Evolutionary conservation across 2,329 filamentous ascomycete genomes (phyloP), one percentile per base, ranked within the genome.

Genomic region (Penicillium sp.): DNA sequence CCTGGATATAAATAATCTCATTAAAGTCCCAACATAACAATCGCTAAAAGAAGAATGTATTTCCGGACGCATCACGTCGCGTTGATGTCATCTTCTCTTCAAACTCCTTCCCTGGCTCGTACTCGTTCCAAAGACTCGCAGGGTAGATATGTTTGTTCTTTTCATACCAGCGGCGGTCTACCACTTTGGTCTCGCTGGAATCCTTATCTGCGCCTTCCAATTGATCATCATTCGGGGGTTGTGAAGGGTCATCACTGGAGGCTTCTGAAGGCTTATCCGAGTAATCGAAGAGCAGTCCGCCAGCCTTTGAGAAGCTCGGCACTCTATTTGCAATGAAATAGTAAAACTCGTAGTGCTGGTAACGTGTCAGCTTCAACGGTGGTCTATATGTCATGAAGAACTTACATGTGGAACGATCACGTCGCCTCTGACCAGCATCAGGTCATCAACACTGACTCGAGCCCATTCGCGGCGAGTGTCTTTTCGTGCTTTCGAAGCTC

Each of bases 101-200:
- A 58, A 77, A 95, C 64, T 96, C 89, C 71, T 88, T 89, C 55
- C 90, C 89, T 0, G 91, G 88, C 60, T 96, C 92, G 69, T 95
- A 99, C 57, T 95, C 89, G 63, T 92, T 90, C 94, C 94, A 99
- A 42, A 92, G 82, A 68, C 90, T 97, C 18, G 92, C 92, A 0
- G 94, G 94, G 69, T 92, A 99, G 51, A 99, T 97, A 72, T 99
- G 94, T 74, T 97, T 99, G 70, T 97, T 96, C 66, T 86, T 84
- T 76, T 96, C 91, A 70, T 96, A 99, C 94, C 94, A 99, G 54
- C 94, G 80, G 54, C 94, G 82, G 75, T 99, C 92, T 4, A 99
- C 92, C 3, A 99, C 92, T 69, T 96, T 97, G 3, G 92, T 97
- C 56, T 88, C 74, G 3, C 81, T 81, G 0, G 92, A 85, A 62